A percentile compares a stretch with the other conserved stretches of the same genome.
These are phyloP conservation scores for Fusarium algeriense DNA, from an alignment of 2,329 filamentous ascomycete species.

Conservation along the genomic window DNA sequence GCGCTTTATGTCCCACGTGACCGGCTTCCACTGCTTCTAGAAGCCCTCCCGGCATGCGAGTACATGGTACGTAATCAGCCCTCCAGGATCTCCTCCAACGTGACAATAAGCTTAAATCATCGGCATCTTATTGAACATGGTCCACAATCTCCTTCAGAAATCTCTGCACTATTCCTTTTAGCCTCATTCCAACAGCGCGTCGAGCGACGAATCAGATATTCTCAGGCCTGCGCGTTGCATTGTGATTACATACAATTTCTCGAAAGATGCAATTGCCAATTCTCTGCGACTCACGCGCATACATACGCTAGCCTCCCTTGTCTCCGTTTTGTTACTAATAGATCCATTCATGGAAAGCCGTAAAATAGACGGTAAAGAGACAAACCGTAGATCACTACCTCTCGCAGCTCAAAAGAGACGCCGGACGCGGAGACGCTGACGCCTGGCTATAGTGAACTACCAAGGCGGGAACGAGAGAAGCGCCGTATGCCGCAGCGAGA, in stretches of 20 bases:
- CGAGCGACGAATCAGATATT: conserved; percentile 19
- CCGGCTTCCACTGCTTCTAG: conserved; percentile 36
- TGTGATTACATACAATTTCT: conserved; percentile 22
- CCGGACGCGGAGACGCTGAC: conserved; percentile 34
- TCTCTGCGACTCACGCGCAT: conserved; percentile 24
- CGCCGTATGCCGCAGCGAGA: conserved; percentile 30
- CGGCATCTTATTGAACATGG: conserved; percentile 28
- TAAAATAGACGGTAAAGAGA: conserved; percentile 16
- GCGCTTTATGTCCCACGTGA: conserved; percentile 25
- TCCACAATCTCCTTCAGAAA: conserved; percentile 24
- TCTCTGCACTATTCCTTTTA: conserved; percentile 34
- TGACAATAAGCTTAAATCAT: conserved; percentile 48
- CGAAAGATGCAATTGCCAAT: conserved; percentile 5
- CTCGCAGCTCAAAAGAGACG: conserved; percentile 33
- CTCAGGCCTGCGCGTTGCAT: conserved; percentile 4
- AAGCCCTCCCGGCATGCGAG: conserved; percentile 33
- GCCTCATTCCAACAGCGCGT: conserved; percentile 15
- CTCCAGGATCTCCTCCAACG: conserved; percentile 38
- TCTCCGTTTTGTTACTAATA: conserved; percentile 26
- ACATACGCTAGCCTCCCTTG: conserved; percentile 20
- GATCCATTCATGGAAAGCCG: conserved; percentile 1
- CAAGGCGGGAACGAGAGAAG: conserved; percentile 28
- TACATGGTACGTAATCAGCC: conserved; percentile 45
- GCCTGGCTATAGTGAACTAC: conserved; percentile 11
- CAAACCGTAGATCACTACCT: conserved; percentile 26